phyloP scores from a whole-genome alignment of 768 basidiomycete species.

The Termitomyces eurrhizus region DNA sequence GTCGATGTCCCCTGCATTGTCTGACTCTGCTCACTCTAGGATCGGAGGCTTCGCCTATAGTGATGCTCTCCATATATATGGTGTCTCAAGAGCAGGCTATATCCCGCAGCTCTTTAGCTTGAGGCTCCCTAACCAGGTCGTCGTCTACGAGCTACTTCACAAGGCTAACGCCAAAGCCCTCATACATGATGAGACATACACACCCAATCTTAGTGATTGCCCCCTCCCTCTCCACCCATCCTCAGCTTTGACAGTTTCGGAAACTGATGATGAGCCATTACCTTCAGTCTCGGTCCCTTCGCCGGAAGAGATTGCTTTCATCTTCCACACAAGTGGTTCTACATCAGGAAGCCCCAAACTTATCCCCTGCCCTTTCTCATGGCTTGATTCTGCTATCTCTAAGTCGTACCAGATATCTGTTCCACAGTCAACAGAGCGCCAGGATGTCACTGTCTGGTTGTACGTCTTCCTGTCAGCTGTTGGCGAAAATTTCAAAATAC shows the following conservation, averaged over 20 bases:
- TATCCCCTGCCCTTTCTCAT: slow-evolving; percentile 52
- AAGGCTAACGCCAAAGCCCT: slow-evolving; percentile 54
- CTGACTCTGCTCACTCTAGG: slow-evolving; percentile 34
- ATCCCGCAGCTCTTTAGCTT: slow-evolving; percentile 64
- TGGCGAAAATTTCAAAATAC: slow-evolving; percentile 1
- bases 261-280: slow-evolving; percentile 28
- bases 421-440: slow-evolving; percentile 37
- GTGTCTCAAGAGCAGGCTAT: slow-evolving; percentile 62
- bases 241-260: slow-evolving; percentile 23
- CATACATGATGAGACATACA: slow-evolving; percentile 49
- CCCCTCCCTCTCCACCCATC: slow-evolving; percentile 39
- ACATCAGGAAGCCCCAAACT: slow-evolving; percentile 66
- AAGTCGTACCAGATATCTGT: slow-evolving; percentile 43
- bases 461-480: slow-evolving; percentile 29
- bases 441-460: slow-evolving; percentile 58
- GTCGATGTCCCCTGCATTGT: not conserved
- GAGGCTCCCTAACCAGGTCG: slow-evolving; percentile 53
- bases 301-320: slow-evolving; percentile 36
- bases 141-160: slow-evolving; percentile 57
- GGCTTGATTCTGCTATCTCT: slow-evolving; percentile 44
- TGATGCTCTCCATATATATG: slow-evolving; percentile 62
- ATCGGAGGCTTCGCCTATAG: slow-evolving; percentile 57
- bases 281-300: slow-evolving; percentile 31
- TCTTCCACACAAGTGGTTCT: slow-evolving; percentile 68
- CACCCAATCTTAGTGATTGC: slow-evolving; percentile 28